Base-by-base conservation (phyloP, 2,329 filamentous ascomycete genomes). In the Emergomyces pasteurianus region DNA sequence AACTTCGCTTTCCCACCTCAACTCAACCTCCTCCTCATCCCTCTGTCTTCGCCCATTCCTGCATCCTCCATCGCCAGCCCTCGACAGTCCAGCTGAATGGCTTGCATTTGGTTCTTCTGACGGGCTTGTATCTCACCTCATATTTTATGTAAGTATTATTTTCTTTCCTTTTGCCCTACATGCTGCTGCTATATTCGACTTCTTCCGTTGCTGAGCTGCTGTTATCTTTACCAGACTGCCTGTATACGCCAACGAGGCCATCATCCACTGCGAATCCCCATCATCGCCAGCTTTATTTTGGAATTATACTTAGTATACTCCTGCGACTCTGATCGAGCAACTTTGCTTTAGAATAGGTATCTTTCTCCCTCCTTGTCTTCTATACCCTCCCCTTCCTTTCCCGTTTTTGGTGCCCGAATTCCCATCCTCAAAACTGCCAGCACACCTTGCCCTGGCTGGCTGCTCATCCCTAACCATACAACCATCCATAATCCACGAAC, bases 331-430 rank as follows among this genome's bases (percentile, higher is more conserved):
- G 34, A 55, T 42, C 23, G 38, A 47, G 31, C 40, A 46, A 18
- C 43, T 59, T 47, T 58, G 50, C 54, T 58, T 55, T 31, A 40
- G 31, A 26, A 38, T 54, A 62, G 62, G 62, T 63, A 63, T 62
- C 50, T 63, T 53, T 26, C 52, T 28, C 54, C 31, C 43, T 62
- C 58, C 67, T 68, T 65, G 69, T 69, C 72, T 69, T 68, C 67
- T 62, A 68, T 69, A 68, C n/a, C n/a, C n/a, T n/a, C n/a, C 72
- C 72, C 70, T 69, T 68, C 61, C 63, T 63, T 59, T 68, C 68
- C 67, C 67, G 65, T 68, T 67, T 64, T 68, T 65, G 65, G 65
- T 66, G 58, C 61, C 64, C 62, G 60, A 36, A 58, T 50, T 55
- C 65, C 66, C 66, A 64, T 63, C 65, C 58, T 59, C 63, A 61